Evolutionary conservation across 2,329 filamentous ascomycete genomes (phyloP).

Genomic region (Colletotrichum viniferum): DNA sequence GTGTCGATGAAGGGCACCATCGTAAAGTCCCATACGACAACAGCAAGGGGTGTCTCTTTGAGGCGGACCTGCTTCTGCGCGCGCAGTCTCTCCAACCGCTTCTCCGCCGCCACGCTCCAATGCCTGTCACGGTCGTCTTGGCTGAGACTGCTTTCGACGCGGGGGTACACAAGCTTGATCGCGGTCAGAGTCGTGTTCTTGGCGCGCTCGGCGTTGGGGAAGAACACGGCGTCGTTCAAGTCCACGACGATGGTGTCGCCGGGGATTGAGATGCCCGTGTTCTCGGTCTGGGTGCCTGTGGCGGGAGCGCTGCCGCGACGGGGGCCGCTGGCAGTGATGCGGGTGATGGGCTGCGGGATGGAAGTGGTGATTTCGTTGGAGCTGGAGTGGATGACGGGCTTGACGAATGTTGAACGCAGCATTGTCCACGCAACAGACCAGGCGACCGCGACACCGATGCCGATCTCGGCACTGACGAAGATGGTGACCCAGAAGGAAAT

Average conservation of each 20-base stretch:
- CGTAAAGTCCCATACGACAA: constrained; percentile 58
- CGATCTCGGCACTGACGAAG: constrained; percentile 64
- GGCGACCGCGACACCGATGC: constrained; percentile 62
- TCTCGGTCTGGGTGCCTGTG: constrained; percentile 28
- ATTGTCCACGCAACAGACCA: constrained; percentile 69
- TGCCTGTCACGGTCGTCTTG: constrained; percentile 43
- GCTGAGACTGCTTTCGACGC: constrained; percentile 29
- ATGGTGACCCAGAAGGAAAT: constrained; percentile 69
- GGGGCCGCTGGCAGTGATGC: constrained; percentile 28
- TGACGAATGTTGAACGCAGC: constrained; percentile 40
- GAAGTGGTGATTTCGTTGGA: neutral
- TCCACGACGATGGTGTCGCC: constrained; percentile 60
- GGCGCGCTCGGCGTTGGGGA: constrained; percentile 59
- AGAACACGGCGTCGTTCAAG: constrained; percentile 63
- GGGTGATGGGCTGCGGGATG: constrained; percentile 47
- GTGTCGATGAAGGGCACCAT: constrained; percentile 58
- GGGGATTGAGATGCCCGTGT: constrained; percentile 32
- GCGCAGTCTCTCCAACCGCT: constrained; percentile 50
- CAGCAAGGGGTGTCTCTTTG: constrained; percentile 37
- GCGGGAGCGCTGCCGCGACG: constrained; percentile 31
- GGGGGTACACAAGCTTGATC: constrained; percentile 44
- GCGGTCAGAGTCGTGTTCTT: constrained; percentile 43
- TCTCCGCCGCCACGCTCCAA: constrained; percentile 59
- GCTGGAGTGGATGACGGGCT: constrained; percentile 14
- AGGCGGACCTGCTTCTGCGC: constrained; percentile 36